Evolutionary conservation across 2,329 filamentous ascomycete species (phyloP).

Genomic region (Lasiodiplodia hormozganensis): DNA sequence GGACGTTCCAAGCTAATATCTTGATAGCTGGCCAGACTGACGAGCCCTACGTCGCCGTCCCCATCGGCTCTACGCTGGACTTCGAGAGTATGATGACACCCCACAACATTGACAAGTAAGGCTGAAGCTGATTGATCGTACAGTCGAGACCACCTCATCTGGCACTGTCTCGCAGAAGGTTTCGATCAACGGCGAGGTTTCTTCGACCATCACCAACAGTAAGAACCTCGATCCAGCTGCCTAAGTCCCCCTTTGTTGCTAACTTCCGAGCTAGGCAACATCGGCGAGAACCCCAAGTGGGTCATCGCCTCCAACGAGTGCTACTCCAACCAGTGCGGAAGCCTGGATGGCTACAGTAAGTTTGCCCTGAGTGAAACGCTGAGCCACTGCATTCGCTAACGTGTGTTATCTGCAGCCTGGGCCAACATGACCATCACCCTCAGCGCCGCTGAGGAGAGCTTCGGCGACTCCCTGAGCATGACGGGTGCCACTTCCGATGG

Average conservation of each 20-base stretch:
- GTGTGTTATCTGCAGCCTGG: neutral
- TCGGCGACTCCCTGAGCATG: slow-evolving; percentile 16
- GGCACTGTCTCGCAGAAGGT: neutral
- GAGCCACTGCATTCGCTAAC: too few relatives aligned
- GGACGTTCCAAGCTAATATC: neutral
- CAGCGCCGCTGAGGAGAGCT: slow-evolving; percentile 11
- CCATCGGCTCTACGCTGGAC: neutral
- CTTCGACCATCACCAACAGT: neutral
- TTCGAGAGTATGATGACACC: slow-evolving; percentile 18
- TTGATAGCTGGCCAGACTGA: neutral
- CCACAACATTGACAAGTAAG: too few relatives aligned
- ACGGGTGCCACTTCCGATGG: neutral
- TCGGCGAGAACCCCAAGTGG: slow-evolving; percentile 14
- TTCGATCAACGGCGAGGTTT: neutral
- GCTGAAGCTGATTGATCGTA: neutral
- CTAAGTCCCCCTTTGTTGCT: neutral
- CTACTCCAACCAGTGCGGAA: slow-evolving; percentile 19
- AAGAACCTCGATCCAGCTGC: too few relatives aligned
- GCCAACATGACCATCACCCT: slow-evolving; percentile 23
- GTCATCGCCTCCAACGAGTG: slow-evolving; percentile 34
- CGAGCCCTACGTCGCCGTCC: neutral
- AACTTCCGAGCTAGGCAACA: neutral
- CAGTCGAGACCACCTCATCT: neutral
- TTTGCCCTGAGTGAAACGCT: too few relatives aligned
- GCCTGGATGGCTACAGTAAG: slow-evolving; percentile 19